phyloP scores from a whole-genome alignment of 306 rosid species.

The Prunus dulcis region DNA sequence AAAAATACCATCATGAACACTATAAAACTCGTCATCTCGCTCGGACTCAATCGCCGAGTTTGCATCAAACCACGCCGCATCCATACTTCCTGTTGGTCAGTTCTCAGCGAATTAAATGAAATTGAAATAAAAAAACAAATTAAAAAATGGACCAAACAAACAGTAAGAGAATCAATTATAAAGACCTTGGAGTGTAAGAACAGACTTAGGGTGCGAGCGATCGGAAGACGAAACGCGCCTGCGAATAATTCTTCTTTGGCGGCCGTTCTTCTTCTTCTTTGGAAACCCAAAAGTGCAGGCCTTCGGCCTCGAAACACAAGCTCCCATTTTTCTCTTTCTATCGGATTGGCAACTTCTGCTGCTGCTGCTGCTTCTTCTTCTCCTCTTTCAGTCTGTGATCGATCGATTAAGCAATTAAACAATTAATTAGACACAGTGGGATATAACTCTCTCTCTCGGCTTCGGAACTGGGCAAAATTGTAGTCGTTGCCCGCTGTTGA shows the following conservation, averaged over 20 bases:
- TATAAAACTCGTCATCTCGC: constrained; percentile 85
- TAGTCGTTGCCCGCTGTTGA: background rate
- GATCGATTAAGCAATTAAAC: background rate
- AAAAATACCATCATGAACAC: constrained; percentile 64
- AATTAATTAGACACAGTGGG: too few relatives aligned
- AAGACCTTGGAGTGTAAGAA: constrained; percentile 49
- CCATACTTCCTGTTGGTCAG: constrained; percentile 32
- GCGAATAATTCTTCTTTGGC: constrained; percentile 45
- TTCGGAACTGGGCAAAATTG: constrained; percentile 7
- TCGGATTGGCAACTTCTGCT: background rate
- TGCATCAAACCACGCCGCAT: constrained; percentile 80
- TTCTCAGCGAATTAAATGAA: background rate
- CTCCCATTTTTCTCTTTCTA: constrained; percentile 48
- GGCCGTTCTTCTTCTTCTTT: constrained; percentile 43
- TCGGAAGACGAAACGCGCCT: constrained; percentile 52
- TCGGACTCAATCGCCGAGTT: constrained; percentile 72
- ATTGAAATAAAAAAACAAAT: background rate
- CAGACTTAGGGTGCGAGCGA: constrained; percentile 25
- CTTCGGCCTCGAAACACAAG: constrained; percentile 67
- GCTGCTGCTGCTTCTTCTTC: background rate
- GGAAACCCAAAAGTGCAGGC: constrained; percentile 26
- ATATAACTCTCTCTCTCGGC: background rate
- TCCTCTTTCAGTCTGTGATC: background rate
- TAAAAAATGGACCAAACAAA: background rate
- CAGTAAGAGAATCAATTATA: constrained; percentile 15